Conservation (phyloP, 768 basidiomycete genomes). For the Tricholoma bakamatsutake region DNA sequence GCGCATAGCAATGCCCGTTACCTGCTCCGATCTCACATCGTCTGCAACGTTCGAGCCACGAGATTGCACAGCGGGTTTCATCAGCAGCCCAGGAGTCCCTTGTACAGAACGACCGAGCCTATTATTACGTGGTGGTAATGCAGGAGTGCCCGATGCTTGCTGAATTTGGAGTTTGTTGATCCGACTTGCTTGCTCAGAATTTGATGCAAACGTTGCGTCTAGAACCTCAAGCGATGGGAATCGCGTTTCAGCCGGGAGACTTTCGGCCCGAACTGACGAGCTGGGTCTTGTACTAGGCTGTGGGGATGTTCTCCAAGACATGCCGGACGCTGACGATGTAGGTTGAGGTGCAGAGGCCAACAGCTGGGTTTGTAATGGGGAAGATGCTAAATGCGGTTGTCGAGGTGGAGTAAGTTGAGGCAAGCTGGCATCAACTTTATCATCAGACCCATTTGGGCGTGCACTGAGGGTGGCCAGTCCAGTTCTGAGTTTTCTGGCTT, state of each 20-base stretch:
- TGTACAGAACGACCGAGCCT: background rate
- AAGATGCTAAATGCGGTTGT: conserved; percentile 20
- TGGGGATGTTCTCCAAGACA: conserved; percentile 26
- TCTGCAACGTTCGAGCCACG: conserved; percentile 23
- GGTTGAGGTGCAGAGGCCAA: conserved; percentile 25
- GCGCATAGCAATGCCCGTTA: conserved; percentile 48
- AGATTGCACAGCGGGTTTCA: conserved; percentile 18
- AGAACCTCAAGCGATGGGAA: conserved; percentile 88
- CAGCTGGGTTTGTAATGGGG: conserved; percentile 23
- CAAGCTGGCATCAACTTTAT: conserved; percentile 17
- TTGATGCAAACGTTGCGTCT: conserved; percentile 44
- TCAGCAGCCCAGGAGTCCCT: conserved; percentile 7
- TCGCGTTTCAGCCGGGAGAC: conserved; percentile 56
- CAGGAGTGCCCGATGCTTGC: conserved; percentile 9
- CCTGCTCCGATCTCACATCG: conserved; percentile 50
- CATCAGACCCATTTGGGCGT: conserved; percentile 18
- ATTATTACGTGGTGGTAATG: conserved; percentile 7
- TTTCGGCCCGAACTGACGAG: conserved; percentile 30
- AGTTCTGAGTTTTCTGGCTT: conserved; percentile 67
- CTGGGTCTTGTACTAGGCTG: conserved; percentile 24
- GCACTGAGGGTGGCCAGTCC: conserved; percentile 54
- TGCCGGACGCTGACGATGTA: conserved; percentile 19
- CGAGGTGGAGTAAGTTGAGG: conserved; percentile 31
- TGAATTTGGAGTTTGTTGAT: conserved; percentile 1
- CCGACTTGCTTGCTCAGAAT: conserved; percentile 13